Conservation (phyloP, 345 rosid genomes). For the Syzygium oleosum region DNA sequence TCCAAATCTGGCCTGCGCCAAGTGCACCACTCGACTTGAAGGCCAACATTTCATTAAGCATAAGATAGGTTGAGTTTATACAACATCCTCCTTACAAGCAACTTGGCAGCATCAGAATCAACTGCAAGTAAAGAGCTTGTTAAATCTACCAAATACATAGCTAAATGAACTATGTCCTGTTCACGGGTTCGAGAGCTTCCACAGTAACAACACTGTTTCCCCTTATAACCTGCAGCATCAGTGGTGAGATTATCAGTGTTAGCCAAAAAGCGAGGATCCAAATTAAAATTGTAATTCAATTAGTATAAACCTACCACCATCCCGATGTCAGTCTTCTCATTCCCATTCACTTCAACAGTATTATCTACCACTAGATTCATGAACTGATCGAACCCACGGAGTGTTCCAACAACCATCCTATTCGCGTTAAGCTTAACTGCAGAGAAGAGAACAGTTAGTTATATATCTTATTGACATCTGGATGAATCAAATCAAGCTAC, state of each 20-base stretch:
- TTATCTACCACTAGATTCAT: conserved; percentile 20
- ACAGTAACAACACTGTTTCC: conserved; percentile 21
- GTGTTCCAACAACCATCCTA: conserved; percentile 14
- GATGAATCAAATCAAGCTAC: not conserved
- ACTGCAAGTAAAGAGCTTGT: not conserved
- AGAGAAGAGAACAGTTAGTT: not conserved
- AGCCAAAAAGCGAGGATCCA: not conserved
- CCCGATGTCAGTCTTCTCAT: conserved; percentile 14
- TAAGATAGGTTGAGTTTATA: not conserved
- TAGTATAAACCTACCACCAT: conserved; percentile 13
- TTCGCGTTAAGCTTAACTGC: conserved; percentile 19
- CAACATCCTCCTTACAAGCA: not conserved
- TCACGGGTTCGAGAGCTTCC: conserved; percentile 17
- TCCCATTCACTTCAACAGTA: conserved; percentile 19
- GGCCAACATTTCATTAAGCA: not conserved
- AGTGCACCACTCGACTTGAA: not conserved
- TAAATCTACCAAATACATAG: not conserved
- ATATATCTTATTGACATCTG: not conserved
- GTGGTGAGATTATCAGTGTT: not conserved
- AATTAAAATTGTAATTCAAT: not conserved
- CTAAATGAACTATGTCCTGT: not conserved
- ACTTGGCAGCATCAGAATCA: not conserved
- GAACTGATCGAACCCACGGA: conserved; percentile 21
- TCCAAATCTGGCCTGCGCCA: not conserved
- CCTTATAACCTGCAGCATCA: conserved; percentile 11